Conservation (phyloP, 2,329 filamentous ascomycete species). For the Capronia coronata region DNA sequence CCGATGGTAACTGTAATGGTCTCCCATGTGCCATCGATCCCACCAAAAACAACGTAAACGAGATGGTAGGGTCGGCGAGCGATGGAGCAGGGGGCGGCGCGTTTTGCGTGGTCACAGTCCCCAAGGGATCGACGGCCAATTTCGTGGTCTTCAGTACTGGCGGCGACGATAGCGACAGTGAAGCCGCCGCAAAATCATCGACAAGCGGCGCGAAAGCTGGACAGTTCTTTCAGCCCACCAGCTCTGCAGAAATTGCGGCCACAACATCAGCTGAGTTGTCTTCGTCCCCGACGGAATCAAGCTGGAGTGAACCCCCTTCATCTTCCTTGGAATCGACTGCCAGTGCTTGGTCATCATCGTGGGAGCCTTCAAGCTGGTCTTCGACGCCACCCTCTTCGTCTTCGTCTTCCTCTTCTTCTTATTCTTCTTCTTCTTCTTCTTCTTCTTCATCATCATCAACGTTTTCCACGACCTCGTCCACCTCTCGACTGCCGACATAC, state of each 20-base stretch:
- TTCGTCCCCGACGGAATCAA: slow-evolving; percentile 12
- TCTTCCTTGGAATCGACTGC: slow-evolving; percentile 23
- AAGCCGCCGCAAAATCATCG: not conserved
- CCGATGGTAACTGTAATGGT: slow-evolving; percentile 59
- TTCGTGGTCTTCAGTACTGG: slow-evolving; percentile 55
- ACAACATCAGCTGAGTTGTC: not conserved
- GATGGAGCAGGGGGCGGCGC: slow-evolving; percentile 60
- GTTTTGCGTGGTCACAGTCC: slow-evolving; percentile 72
- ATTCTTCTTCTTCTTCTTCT: slow-evolving; percentile 17
- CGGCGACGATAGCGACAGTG: slow-evolving; percentile 33
- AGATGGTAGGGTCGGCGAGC: slow-evolving; percentile 52
- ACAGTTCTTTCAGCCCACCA: slow-evolving; percentile 11
- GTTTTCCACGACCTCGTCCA: slow-evolving; percentile 3
- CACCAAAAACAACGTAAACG: slow-evolving; percentile 48
- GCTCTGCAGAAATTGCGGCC: slow-evolving; percentile 20
- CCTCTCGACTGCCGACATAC: slow-evolving; percentile 5
- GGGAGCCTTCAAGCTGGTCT: slow-evolving; percentile 4
- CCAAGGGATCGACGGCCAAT: slow-evolving; percentile 58
- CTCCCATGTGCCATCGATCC: slow-evolving; percentile 69
- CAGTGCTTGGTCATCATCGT: slow-evolving; percentile 11
- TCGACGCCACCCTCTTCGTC: slow-evolving; percentile 20
- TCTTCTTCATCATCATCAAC: slow-evolving; percentile 21
- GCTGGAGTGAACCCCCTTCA: slow-evolving; percentile 29
- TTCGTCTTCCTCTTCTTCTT: slow-evolving; percentile 10
- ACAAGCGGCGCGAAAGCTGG: slow-evolving; percentile 8